Evolutionary conservation across 352 stramenopile species (phyloP).

Genomic region (Phytophthora sp.): DNA sequence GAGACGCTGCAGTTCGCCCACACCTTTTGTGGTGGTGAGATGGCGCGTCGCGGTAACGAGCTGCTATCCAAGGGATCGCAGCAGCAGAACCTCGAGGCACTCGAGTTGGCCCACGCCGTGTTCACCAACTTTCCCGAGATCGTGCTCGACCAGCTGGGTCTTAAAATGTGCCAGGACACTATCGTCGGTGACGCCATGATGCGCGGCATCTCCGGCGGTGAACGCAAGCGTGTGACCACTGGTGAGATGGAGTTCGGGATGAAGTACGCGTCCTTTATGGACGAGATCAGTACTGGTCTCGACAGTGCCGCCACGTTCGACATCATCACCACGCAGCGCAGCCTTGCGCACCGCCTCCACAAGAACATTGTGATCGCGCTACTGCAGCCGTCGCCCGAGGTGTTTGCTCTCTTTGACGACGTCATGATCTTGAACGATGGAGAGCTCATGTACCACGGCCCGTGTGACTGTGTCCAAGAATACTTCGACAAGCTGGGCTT

Average conservation of each 20-base stretch:
- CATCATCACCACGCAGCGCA: constrained; percentile 41
- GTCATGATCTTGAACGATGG: constrained; percentile 73
- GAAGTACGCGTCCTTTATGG: constrained; percentile 77
- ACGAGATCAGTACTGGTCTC: constrained; percentile 94
- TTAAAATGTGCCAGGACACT: constrained; percentile 55
- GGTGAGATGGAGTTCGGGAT: constrained; percentile 84
- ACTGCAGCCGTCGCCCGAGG: constrained; percentile 89
- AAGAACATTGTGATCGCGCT: constrained; percentile 69
- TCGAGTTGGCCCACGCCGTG: constrained; percentile 7
- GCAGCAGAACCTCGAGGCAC: constrained; percentile 20
- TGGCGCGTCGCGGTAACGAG: constrained; percentile 21
- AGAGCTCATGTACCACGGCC: constrained; percentile 75
- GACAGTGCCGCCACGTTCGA: constrained; percentile 62
- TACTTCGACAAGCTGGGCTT: constrained; percentile 51
- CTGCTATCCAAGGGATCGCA: constrained; percentile 8
- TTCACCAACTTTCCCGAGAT: constrained; percentile 25
- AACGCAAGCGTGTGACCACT: constrained; percentile 40
- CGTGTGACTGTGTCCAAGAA: constrained; percentile 21
- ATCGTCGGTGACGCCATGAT: constrained; percentile 64
- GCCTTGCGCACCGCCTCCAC: constrained; percentile 23
- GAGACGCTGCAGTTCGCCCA: constrained; percentile 27
- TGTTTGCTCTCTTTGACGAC: constrained; percentile 85
- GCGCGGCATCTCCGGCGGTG: constrained; percentile 65
- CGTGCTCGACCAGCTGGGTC: constrained; percentile 24
- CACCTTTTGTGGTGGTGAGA: constrained; percentile 41